Evolutionary conservation across 179 eudicot species (phyloP), one percentile per base, ranked within the genome.

Genomic region (Drosera spatulata): DNA sequence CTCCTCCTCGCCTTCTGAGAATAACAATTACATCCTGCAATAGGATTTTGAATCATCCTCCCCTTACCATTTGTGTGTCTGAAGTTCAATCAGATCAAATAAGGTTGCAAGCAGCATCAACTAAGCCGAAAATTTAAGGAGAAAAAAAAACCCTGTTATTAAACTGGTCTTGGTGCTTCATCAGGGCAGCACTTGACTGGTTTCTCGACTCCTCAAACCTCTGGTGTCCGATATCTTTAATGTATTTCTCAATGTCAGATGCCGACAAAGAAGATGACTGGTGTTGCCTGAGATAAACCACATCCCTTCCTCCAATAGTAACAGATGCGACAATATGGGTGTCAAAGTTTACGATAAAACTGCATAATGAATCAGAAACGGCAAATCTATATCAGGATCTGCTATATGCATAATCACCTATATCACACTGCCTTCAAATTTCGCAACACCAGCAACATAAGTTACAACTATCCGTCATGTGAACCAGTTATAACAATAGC

Each of bases 1-100:
- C 97, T n/a, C 99, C 99, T 48, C 99, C 99, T 71, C 99, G 83
- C 76, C 99, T 83, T 66, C 99, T 83, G 62, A 93, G 86, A 56
- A 93, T 93, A 42, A 90, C 88, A 2, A 97, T 90, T 63, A 93
- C 88, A 82, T 93, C 97, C 99, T 93, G 88, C 78, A 85, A 47
- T 58, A 67, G 50, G 56, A 47, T 41, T 41, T 41, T 39, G 0
- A 63, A 4, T 61, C 50, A 64, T 22, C 33, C 33, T 22, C 33
- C 0, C 33, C 33, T 22, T 22, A 22, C 33, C 33, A 22, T 22
- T 22, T 22, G 33, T 22, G 33, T 22, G 33, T 22, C 33, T 22
- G 33, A 22, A 22, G 0, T 22, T 22, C 33, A 22, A 22, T 22
- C 33, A 22, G 33, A 22, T 22, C 33, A 22, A 22, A 22, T 22